Conservation (phyloP, 768 basidiomycete species). For the Rhizopogon vulgaris region DNA sequence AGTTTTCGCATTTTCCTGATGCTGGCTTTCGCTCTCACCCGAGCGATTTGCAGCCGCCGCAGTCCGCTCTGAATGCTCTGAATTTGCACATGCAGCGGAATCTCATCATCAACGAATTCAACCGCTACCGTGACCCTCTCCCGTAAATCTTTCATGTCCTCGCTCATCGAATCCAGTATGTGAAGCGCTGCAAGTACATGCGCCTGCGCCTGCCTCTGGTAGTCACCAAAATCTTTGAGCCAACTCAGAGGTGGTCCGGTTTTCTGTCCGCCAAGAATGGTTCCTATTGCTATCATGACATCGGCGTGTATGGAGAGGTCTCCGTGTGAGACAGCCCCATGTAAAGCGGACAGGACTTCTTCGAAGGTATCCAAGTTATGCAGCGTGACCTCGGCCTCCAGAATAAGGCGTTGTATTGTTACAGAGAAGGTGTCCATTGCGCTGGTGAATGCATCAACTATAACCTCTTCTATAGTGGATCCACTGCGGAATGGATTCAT, state of each 20-base stretch:
- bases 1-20: no score
- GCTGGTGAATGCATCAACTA: slow-evolving; percentile 49
- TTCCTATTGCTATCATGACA: no score
- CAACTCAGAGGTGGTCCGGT: slow-evolving; percentile 42
- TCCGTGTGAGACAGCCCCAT: slow-evolving; percentile 58
- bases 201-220: slow-evolving; percentile 53
- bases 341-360: slow-evolving; percentile 46
- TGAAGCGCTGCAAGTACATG: slow-evolving; percentile 64
- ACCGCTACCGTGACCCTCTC: slow-evolving; percentile 54
- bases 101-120: slow-evolving; percentile 46
- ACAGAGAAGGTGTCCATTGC: slow-evolving; percentile 55
- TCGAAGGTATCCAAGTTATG: slow-evolving; percentile 58
- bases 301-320: slow-evolving; percentile 20
- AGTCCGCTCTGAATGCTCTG: slow-evolving; percentile 62
- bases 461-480: slow-evolving; percentile 36
- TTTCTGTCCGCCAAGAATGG: slow-evolving; percentile 21
- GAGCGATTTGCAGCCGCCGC: slow-evolving; percentile 41
- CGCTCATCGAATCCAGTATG: slow-evolving; percentile 55
- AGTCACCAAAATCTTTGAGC: slow-evolving; percentile 48
- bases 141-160: slow-evolving; percentile 71
- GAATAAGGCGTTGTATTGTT: slow-evolving; percentile 47
- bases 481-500: slow-evolving; percentile 35
- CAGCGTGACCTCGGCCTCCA: slow-evolving; percentile 61
- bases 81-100: slow-evolving; percentile 72
- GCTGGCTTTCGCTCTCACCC: slow-evolving; percentile 38